These are phyloP conservation scores for Metschnikowia baotianmanensis DNA, from an alignment of 805 yeast genomes.

Conservation along the genomic window DNA sequence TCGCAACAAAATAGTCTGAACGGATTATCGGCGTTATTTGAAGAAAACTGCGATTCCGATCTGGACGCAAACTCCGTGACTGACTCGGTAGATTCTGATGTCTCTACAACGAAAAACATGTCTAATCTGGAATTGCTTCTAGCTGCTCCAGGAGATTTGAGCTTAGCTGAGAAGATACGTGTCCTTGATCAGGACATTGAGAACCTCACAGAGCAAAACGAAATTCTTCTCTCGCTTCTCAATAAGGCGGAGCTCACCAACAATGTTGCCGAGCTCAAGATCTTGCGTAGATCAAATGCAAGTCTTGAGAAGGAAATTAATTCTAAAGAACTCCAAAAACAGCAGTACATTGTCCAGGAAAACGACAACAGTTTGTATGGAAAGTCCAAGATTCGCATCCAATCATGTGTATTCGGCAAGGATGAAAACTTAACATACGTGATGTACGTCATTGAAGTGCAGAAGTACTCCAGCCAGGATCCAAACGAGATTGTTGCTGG, in stretches of 20 bases:
- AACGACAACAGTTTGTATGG: constrained; percentile 75
- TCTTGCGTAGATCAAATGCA: constrained; percentile 63
- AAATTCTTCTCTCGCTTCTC: constrained; percentile 63
- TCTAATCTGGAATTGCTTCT: constrained; percentile 38
- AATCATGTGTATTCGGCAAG: constrained; percentile 53
- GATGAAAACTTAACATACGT: constrained; percentile 49
- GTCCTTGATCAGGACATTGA: constrained; percentile 57
- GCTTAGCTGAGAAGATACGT: constrained; percentile 63
- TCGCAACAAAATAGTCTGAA: constrained; percentile 8
- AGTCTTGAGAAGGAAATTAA: constrained; percentile 72
- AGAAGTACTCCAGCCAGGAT: constrained; percentile 41
- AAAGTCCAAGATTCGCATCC: constrained; percentile 54
- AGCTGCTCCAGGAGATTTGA: constrained; percentile 69
- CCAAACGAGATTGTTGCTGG: constrained; percentile 57
- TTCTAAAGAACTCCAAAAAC: constrained; percentile 68
- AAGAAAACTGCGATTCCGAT: constrained; percentile 32
- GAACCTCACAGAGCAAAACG: constrained; percentile 57
- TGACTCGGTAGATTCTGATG: constrained; percentile 19
- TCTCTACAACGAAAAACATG: constrained; percentile 6
- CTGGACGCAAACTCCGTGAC: constrained; percentile 33
- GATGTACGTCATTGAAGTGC: constrained; percentile 75
- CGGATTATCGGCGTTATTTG: constrained; percentile 33
- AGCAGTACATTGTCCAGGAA: constrained; percentile 80
- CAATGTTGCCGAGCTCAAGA: constrained; percentile 63
- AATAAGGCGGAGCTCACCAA: constrained; percentile 84